Evolutionary conservation across 2,329 filamentous ascomycete species (phyloP), one percentile per base, ranked within the genome.

Genomic region (Trichoderma atrobrunneum): DNA sequence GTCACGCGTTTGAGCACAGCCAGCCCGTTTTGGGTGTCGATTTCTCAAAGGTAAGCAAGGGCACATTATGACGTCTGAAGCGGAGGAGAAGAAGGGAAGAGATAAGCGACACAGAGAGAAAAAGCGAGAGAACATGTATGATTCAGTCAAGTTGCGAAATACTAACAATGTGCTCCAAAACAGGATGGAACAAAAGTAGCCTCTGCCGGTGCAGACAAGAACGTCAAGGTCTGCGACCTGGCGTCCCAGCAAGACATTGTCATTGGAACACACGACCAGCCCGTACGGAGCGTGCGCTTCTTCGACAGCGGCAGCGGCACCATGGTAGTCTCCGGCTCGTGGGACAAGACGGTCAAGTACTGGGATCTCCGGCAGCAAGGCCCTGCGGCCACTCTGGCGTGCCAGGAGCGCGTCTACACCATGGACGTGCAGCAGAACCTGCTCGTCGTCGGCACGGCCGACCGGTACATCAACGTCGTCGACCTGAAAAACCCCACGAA

Each of bases 401-500:
- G 89, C 78, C 91, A 93, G 79, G 93, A 96, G 76, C 89, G 93
- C 66, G 89, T 95, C 51, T 99, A 98, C 84, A 91, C 93, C 54
- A 94, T 99, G 90, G 95, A 98, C 77, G 92, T 97, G 64, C 91
- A 91, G 79, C 91, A 95, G 80, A 92, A 96, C 78, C 87, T 99
- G 65, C 89, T 98, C 56, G 96, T 99, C 24, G 87, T 98, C 72
- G 96, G 93, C 74, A 98, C 95, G 1, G 96, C 96, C 14, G 96
- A 99, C 80, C 90, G 96, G 73, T 97, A 97, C 83, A 97, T 99
- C 86, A 95, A 98, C 81, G 92, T 99, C 74, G 87, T 99, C 83
- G 94, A 97, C 83, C 89, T 99, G 70, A 91, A 92, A 79, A 91
- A 97, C 73, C 96, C 96, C 5, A 89, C 89, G 68, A 94, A 93